Percentiles rank a stretch among this genome's conserved stretches.
phyloP scores from a whole-genome alignment of 805 yeast genomes.

The Starmera caribaea region DNA sequence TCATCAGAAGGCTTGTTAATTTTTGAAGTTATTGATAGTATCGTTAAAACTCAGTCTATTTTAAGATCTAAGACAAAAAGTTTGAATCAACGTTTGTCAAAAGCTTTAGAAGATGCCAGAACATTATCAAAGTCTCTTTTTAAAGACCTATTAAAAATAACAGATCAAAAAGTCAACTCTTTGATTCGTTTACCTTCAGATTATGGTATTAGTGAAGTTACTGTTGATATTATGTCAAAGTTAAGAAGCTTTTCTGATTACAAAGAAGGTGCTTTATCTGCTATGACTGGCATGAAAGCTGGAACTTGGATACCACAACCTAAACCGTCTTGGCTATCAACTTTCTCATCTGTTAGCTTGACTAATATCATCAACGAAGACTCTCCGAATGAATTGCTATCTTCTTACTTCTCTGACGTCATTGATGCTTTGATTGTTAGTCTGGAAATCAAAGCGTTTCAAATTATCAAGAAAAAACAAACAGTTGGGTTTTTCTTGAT shows the following conservation, averaged over 20 bases:
- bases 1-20: constrained; percentile 40
- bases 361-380: constrained; percentile 26
- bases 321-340: constrained; percentile 42
- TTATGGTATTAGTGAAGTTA: constrained; percentile 59
- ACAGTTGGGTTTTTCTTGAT: constrained; percentile 61
- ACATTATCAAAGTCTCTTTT: constrained; percentile 34
- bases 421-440: constrained; percentile 63
- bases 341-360: constrained; percentile 39
- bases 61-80: constrained; percentile 18
- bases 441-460: constrained; percentile 50
- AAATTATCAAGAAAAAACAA: constrained; percentile 21
- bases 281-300: constrained; percentile 41
- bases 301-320: constrained; percentile 64
- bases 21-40: constrained; percentile 50
- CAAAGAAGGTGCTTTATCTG: constrained; percentile 37
- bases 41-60: constrained; percentile 24
- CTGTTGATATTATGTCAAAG: constrained; percentile 63
- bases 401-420: constrained; percentile 66
- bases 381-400: constrained; percentile 42
- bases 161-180: constrained; percentile 40
- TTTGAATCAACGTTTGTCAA: constrained; percentile 10
- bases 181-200: constrained; percentile 50
- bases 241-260: constrained; percentile 58
- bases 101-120: constrained; percentile 18
- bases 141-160: constrained; percentile 43